These are phyloP conservation scores for Trypanosoma grayi DNA, from an alignment of 208 protist genomes.

Conservation along the genomic window DNA sequence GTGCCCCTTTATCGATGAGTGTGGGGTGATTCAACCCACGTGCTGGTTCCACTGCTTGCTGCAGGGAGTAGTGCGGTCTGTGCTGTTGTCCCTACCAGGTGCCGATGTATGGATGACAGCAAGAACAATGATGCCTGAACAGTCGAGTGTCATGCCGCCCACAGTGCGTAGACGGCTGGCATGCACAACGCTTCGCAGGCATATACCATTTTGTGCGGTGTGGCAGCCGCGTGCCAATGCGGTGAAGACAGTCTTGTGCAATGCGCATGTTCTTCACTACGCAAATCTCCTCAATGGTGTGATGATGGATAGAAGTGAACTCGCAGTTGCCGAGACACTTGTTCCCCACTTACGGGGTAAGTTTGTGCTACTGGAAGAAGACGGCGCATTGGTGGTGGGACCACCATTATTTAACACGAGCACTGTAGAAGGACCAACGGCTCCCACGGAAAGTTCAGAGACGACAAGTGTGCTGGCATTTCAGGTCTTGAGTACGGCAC, in stretches of 20 bases:
- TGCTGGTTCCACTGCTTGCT: constrained; percentile 21
- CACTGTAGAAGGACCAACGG: constrained; percentile 22
- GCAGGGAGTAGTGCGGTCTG: constrained; percentile 12
- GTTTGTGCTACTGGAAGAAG: constrained; percentile 15
- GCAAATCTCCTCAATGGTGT: constrained; percentile 29
- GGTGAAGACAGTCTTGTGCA: constrained; percentile 14
- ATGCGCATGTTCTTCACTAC: constrained; percentile 18
- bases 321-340: not conserved
- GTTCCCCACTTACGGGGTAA: constrained; percentile 8
- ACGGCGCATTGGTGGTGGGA: constrained; percentile 21
- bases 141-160: not conserved
- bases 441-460: not conserved
- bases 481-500: constrained; percentile 38
- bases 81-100: constrained; percentile 15
- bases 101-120: not conserved
- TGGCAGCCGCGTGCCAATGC: constrained; percentile 17
- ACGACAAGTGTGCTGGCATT: constrained; percentile 31
- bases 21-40: constrained; percentile 17
- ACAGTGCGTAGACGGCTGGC: constrained; percentile 5
- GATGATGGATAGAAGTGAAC: constrained; percentile 10
- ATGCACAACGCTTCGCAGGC: constrained; percentile 11
- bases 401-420: constrained; percentile 4
- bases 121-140: not conserved
- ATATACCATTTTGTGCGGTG: constrained; percentile 20
- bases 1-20: constrained; percentile 15